Evolutionary conservation across 495 filamentous ascomycete genomes (phyloP).

Genomic region (Massariosphaeria phaeospora): DNA sequence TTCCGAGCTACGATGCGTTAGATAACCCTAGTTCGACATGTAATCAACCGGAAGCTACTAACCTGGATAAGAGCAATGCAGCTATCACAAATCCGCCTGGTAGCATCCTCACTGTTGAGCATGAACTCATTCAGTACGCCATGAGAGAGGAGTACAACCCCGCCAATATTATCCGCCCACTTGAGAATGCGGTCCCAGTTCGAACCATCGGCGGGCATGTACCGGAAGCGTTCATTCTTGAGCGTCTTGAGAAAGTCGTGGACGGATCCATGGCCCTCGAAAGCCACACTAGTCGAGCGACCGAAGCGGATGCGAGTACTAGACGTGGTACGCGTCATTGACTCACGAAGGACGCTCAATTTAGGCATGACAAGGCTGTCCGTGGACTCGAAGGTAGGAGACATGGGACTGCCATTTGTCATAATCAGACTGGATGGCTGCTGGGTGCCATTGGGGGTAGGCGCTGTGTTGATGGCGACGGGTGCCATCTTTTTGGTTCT

Average conservation of each 20-base stretch:
- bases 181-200: conserved; percentile 51
- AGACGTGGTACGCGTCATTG: conserved; percentile 8
- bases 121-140: conserved; percentile 49
- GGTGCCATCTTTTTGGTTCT: conserved; percentile 3
- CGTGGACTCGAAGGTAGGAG: conserved; percentile 3
- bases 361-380: conserved; percentile 11
- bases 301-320: conserved; percentile 7
- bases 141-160: conserved; percentile 46
- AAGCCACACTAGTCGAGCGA: conserved; percentile 19
- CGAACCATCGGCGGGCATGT: conserved; percentile 50
- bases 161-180: conserved; percentile 50
- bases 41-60: conserved; percentile 28
- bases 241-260: conserved; percentile 34
- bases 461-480: background rate
- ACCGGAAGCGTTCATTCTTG: conserved; percentile 42
- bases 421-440: background rate
- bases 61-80: conserved; percentile 53
- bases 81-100: conserved; percentile 50
- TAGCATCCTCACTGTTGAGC: conserved; percentile 48
- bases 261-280: conserved; percentile 15
- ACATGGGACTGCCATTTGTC: conserved; percentile 1
- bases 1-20: conserved; percentile 55
- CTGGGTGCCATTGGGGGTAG: conserved; percentile 3
- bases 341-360: conserved; percentile 11
- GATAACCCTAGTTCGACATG: too few species aligned